A percentile compares a stretch with the other conserved stretches of the same genome.
Conservation (phyloP, 176 grass and related monocot genomes). For the Avena sativa region DNA sequence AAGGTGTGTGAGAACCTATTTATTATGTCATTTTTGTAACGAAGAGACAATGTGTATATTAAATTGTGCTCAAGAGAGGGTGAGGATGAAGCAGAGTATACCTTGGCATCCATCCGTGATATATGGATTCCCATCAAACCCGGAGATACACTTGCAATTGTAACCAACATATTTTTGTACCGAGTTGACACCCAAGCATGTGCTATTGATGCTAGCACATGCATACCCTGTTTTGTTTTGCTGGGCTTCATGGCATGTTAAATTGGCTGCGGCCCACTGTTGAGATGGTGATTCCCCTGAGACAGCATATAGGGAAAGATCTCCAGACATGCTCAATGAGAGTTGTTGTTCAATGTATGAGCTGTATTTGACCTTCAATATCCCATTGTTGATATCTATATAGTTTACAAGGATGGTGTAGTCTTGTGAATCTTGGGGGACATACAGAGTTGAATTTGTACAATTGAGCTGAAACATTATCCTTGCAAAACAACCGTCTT, state of each 20-base stretch:
- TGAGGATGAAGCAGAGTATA: not conserved
- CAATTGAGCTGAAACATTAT: not conserved
- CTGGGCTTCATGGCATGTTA: not conserved
- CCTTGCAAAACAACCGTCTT: not conserved
- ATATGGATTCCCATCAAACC: conserved; percentile 11
- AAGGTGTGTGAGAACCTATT: not conserved
- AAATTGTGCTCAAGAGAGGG: not conserved
- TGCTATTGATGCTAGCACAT: conserved; percentile 4
- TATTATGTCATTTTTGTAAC: not conserved
- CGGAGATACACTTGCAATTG: not conserved
- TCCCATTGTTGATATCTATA: not conserved
- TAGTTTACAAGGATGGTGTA: not conserved
- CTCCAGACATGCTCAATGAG: not conserved
- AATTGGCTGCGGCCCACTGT: conserved; percentile 11
- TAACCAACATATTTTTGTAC: not conserved
- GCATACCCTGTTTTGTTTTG: not conserved
- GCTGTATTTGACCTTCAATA: not conserved
- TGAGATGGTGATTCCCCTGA: not conserved
- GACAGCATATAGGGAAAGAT: not conserved
- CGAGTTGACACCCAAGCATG: not conserved
- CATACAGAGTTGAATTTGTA: not conserved
- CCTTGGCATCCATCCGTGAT: not conserved
- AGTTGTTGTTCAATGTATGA: not conserved
- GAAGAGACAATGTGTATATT: not conserved
- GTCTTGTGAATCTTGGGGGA: too few species aligned